Evolutionary conservation across 352 stramenopile species (phyloP).

Genomic region (Thraustochytrium sp.): DNA sequence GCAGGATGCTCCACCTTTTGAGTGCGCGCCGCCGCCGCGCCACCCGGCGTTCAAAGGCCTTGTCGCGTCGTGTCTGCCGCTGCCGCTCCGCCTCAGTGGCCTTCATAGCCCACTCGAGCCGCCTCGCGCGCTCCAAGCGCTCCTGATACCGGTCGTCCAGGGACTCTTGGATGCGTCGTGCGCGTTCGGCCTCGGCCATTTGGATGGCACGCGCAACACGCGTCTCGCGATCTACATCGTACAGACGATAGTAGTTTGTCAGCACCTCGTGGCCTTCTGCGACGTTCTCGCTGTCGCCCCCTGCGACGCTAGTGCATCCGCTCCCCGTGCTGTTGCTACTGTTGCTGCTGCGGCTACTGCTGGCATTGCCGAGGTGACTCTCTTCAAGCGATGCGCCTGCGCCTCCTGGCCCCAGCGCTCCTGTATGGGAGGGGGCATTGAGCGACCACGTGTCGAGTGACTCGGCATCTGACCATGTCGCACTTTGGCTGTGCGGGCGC

Average conservation of each 20-base stretch:
- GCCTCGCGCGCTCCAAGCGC: constrained; percentile 14
- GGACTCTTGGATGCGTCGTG: constrained; percentile 35
- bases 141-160: constrained; percentile 5
- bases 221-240: constrained; percentile 33
- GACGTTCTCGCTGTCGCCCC: not conserved
- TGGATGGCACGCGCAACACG: constrained; percentile 27
- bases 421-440: not conserved
- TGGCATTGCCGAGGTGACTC: not conserved
- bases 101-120: constrained; percentile 39
- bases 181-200: constrained; percentile 45
- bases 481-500: not conserved
- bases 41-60: constrained; percentile 17
- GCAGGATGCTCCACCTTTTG: constrained; percentile 29
- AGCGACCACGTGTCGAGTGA: not conserved
- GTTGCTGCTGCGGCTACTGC: not conserved
- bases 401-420: not conserved
- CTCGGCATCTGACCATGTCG: not conserved
- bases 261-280: not conserved
- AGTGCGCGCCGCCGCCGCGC: not conserved
- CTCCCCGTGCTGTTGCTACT: not conserved
- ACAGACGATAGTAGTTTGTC: not conserved
- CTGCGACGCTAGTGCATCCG: not conserved
- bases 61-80: constrained; percentile 30
- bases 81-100: constrained; percentile 31
- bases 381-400: too few relatives aligned